Evolutionary conservation across 2,329 filamentous ascomycete species (phyloP), one percentile per base, ranked within the genome.

Genomic region (Hymenoscyphus repandus): DNA sequence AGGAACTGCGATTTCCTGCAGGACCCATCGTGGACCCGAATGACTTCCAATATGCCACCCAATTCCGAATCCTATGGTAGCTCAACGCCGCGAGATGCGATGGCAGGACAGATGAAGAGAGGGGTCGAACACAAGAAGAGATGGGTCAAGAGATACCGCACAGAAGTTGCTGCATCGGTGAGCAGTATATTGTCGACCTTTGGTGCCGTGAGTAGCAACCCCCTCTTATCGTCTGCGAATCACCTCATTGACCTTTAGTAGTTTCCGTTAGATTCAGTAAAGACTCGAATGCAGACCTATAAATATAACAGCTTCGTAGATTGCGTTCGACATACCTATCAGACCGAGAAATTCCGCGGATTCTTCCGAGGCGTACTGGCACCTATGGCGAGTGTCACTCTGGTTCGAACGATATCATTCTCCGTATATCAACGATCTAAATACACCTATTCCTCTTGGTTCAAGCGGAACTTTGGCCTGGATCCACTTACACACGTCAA

Each of bases 271-370:
- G 89, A 95, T 68, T 92, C 89, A 62, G 85, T 92, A 67, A 95
- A 95, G 75, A 91, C 87, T 50, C 86, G 89, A 64, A 89, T 93
- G 82, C 89, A 95, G 73, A 88, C 86, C 58, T 92, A 93, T 70
- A 82, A 86, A 57, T 91, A 87, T 70, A 76, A 79, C 58, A 88
- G 79, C 59, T 89, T 88, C 68, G 69, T 79, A 64, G 84, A 89
- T 68, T 91, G 88, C 66, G 80, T 90, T 46, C 77, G 76, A 55
- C 79, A 87, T 59, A 92, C 88, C 9, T 93, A 93, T 70, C 77
- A 75, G 53, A 82, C 76, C 5, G 89, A 93, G 71, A 85, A 85
- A 32, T 69, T 84, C 36, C 74, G 77, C 44, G 87, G 89, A 22
- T 95, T 95, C 74, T 93, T 92, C 71, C 78, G 88, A 68, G 89